These are phyloP conservation scores for Ganoderma multipileum DNA, from an alignment of 1,284 basidiomycete genomes.

Conservation along the genomic window DNA sequence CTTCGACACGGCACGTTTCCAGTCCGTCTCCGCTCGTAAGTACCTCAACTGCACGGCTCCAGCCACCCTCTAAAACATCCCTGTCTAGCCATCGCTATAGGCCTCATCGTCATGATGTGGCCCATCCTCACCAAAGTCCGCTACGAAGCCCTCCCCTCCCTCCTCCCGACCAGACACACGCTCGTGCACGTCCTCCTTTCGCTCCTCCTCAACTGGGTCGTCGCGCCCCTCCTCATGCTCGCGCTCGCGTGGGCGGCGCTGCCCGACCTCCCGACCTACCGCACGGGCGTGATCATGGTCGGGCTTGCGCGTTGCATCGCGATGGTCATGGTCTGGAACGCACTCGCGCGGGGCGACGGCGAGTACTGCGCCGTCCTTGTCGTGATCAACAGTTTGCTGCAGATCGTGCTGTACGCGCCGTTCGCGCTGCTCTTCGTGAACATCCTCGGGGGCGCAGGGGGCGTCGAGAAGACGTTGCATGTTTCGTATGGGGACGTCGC, in stretches of 20 bases:
- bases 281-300: constrained; percentile 64
- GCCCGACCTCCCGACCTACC: constrained; percentile 74
- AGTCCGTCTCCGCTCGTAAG: constrained; percentile 68
- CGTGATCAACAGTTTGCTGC: constrained; percentile 68
- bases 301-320: constrained; percentile 70
- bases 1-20: constrained; percentile 58
- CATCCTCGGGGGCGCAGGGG: constrained; percentile 59
- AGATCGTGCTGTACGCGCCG: constrained; percentile 83
- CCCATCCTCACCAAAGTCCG: constrained; percentile 83
- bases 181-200: constrained; percentile 81
- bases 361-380: constrained; percentile 83
- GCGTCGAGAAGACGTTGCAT: constrained; percentile 46
- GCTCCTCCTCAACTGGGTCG: constrained; percentile 82
- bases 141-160: constrained; percentile 71
- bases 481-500: constrained; percentile 76
- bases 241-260: constrained; percentile 86
- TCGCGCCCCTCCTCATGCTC: constrained; percentile 85
- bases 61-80: background rate
- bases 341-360: constrained; percentile 76
- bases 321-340: constrained; percentile 89
- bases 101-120: constrained; percentile 92
- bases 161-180: constrained; percentile 62
- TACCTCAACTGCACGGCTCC: constrained; percentile 23
- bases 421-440: constrained; percentile 82
- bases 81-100: constrained; percentile 71